Evolutionary conservation across 139 green algal genomes (phyloP).

Genomic region (Spirogloea muscicola): DNA sequence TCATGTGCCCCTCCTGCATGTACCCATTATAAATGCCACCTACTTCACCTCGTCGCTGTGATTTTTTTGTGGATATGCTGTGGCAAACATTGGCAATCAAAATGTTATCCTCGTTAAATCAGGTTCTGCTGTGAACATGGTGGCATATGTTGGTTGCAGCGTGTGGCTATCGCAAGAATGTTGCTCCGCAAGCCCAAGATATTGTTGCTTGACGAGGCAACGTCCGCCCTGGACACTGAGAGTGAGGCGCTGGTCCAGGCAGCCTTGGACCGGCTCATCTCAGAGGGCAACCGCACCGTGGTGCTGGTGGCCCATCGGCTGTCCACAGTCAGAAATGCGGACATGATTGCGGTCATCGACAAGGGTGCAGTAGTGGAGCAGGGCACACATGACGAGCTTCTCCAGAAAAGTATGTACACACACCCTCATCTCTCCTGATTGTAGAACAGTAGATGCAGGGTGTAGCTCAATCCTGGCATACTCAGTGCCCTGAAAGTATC

Average conservation of each 20-base stretch:
- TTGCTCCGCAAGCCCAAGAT: conserved; percentile 48
- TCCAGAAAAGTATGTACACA: conserved; percentile 14
- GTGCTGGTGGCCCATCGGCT: conserved; percentile 53
- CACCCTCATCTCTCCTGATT: conserved; percentile 9
- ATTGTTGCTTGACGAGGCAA: conserved; percentile 57
- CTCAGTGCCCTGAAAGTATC: too few relatives aligned
- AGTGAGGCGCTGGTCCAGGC: conserved; percentile 48
- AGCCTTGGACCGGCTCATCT: conserved; percentile 44
- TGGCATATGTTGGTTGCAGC: conserved; percentile 30
- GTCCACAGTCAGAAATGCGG: conserved; percentile 45
- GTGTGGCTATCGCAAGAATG: conserved; percentile 56
- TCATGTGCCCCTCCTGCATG: too few relatives aligned
- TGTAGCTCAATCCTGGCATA: too few relatives aligned
- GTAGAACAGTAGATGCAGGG: too few relatives aligned
- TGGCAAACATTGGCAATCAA: too few relatives aligned
- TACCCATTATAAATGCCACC: too few relatives aligned
- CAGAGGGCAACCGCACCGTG: conserved; percentile 26
- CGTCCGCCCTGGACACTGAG: conserved; percentile 55
- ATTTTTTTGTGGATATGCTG: too few relatives aligned
- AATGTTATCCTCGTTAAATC: too few relatives aligned
- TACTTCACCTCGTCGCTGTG: too few relatives aligned
- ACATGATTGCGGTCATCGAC: conserved; percentile 52
- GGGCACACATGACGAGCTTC: conserved; percentile 45
- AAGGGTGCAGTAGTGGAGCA: conserved; percentile 45
- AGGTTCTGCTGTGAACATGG: too few relatives aligned